Evolutionary conservation across 495 filamentous ascomycete species (phyloP), one percentile per base, ranked within the genome.

Genomic region (Trichocladium antarcticum): DNA sequence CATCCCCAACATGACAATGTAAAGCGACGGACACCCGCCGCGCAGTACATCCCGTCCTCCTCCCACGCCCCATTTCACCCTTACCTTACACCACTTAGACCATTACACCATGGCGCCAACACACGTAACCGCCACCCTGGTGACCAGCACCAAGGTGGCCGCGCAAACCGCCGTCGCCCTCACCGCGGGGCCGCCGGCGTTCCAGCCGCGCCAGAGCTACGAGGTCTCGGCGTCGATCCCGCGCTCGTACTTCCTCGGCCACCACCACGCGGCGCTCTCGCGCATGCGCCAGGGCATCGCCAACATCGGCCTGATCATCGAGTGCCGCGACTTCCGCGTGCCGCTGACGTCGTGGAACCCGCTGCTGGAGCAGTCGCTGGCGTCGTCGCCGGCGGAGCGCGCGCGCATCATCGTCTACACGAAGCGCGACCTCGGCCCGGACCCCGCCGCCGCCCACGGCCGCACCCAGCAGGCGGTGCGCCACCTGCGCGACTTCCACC

Each of bases 181-280:
- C 22, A 57, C 49, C 12, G 52, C 51, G 4, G 42, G 47, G n/a
- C 53, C 37, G 44, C 45, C 68, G 50, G 50, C 59, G 45, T 97
- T 97, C 65, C 55, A 82, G 15, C 87, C 93, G 1, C 86, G 92
- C 47, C 61, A 66, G 35, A 62, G 68, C 8, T 97, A 92, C 64
- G 75, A 82, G 46, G 65, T 71, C 34, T 75, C 74, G 8, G 27
- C 58, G 10, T 78, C 78, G 29, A 80, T 97, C 48, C 84, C 86
- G 12, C 79, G 86, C 20, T 92, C 93, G 47, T 99, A 96, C 72
- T 99, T 83, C 74, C 79, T 97, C n/a, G 92, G 92, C 48, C 92
- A 99, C 64, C 92, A 99, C 72, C 74, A 76, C 37, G 73, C 84
- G 31, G 92, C 85, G n/a, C 71, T 97, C 17, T 69, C 70, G 16